phyloP scores from a whole-genome alignment of 73 alveolate genomes.

The Symbiodinium pilosum region DNA sequence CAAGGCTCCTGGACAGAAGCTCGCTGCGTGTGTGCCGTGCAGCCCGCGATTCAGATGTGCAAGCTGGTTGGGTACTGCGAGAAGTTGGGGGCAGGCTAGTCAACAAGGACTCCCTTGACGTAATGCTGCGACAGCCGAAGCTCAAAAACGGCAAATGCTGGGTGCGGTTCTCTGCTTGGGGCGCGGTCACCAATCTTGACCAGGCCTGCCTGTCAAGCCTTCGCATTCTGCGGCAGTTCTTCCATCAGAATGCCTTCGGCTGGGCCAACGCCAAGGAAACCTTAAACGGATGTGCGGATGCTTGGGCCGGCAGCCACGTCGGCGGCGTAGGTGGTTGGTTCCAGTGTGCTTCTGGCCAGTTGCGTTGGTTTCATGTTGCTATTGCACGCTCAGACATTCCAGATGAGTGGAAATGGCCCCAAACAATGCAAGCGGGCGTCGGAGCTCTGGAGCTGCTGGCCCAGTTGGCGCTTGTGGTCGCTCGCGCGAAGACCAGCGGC shows the following conservation, averaged over 20 bases:
- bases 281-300: neutral
- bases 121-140: neutral
- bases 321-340: conserved; percentile 44
- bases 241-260: neutral
- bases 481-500: neutral
- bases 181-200: neutral
- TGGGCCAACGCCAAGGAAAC: neutral
- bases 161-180: conserved; percentile 61
- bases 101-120: neutral
- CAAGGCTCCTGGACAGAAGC: neutral
- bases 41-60: conserved; percentile 5
- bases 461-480: neutral
- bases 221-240: neutral
- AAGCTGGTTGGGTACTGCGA: conserved; percentile 4
- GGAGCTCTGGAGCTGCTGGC: neutral
- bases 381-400: neutral
- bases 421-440: neutral
- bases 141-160: neutral
- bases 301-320: conserved; percentile 8
- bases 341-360: neutral
- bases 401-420: neutral
- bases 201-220: neutral
- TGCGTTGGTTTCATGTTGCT: conserved; percentile 22
- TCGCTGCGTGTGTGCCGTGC: neutral
- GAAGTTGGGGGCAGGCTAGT: neutral